Percentiles rank a stretch among this genome's conserved stretches.
Evolutionary conservation across 164 flowering plant genomes (phyloP).

Genomic region (Saururus chinensis): DNA sequence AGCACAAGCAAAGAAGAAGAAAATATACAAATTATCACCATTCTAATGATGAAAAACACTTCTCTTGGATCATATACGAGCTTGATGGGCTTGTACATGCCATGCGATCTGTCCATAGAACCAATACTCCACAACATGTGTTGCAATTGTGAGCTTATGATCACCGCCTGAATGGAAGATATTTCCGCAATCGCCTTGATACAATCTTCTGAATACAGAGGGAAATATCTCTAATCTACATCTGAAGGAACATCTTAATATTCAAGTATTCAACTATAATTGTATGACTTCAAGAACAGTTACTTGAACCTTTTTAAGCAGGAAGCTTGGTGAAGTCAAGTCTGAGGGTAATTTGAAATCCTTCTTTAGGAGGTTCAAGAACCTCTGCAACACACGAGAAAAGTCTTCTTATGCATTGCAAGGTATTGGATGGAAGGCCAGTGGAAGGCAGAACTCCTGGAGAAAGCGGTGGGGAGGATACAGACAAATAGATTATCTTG

Average conservation of each 20-base stretch:
- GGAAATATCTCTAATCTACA: not conserved
- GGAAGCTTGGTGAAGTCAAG: constrained; percentile 46
- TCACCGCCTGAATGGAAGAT: constrained; percentile 49
- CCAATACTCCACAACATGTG: constrained; percentile 43
- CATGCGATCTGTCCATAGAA: constrained; percentile 23
- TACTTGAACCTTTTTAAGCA: constrained; percentile 41
- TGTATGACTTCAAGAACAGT: not conserved
- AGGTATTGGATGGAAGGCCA: constrained; percentile 28
- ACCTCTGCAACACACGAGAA: constrained; percentile 39
- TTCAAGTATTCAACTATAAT: not conserved
- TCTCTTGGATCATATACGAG: constrained; percentile 65
- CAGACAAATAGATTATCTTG: constrained; percentile 41
- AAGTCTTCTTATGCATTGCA: constrained; percentile 28
- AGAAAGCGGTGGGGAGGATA: constrained; percentile 49
- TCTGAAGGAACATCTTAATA: not conserved
- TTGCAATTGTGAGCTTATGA: constrained; percentile 67
- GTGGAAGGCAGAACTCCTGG: constrained; percentile 22
- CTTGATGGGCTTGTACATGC: constrained; percentile 55
- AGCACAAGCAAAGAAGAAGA: not conserved
- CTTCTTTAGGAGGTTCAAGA: constrained; percentile 51
- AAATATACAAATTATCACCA: constrained; percentile 28
- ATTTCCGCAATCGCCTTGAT: constrained; percentile 11
- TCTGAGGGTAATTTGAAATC: constrained; percentile 63
- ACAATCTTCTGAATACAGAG: not conserved
- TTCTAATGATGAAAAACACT: constrained; percentile 63